A percentile compares a stretch with the other conserved stretches of the same genome.
Evolutionary conservation across 2,329 filamentous ascomycete genomes (phyloP).

Genomic region (Penicillium sp.): DNA sequence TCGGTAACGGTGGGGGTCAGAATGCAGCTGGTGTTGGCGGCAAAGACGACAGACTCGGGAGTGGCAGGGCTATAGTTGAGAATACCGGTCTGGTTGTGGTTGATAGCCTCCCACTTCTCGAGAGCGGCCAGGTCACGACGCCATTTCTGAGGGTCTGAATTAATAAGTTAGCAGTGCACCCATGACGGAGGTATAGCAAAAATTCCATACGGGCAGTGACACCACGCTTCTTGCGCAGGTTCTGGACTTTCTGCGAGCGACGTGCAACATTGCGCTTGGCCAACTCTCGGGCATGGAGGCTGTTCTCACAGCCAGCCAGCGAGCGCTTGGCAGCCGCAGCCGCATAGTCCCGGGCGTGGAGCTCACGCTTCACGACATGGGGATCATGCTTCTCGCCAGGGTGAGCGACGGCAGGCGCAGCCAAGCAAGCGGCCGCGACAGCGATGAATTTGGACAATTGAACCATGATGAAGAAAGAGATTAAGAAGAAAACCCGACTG

Average conservation of each 20-base stretch:
- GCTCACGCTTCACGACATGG: conserved; percentile 29
- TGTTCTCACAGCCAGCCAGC: conserved; percentile 26
- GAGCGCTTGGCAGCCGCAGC: conserved; percentile 26
- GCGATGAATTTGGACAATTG: conserved; percentile 31
- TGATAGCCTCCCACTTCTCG: conserved; percentile 38
- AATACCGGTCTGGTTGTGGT: conserved; percentile 41
- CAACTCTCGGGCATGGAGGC: conserved; percentile 24
- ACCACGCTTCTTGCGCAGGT: conserved; percentile 28
- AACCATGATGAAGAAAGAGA: conserved; percentile 12
- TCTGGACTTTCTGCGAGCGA: conserved; percentile 26
- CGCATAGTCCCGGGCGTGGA: conserved; percentile 28
- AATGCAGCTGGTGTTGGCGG: conserved; percentile 47
- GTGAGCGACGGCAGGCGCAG: conserved; percentile 29
- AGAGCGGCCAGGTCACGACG: conserved; percentile 41
- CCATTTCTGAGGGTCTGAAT: conserved; percentile 22
- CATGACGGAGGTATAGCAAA: not conserved
- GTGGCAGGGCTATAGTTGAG: conserved; percentile 28
- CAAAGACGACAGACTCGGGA: conserved; percentile 37
- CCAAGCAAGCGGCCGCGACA: conserved; percentile 29
- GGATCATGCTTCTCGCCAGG: conserved; percentile 34
- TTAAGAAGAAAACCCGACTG: not conserved
- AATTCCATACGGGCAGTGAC: conserved; percentile 25
- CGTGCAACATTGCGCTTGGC: conserved; percentile 29
- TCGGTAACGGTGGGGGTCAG: conserved; percentile 46
- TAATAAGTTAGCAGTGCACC: not conserved